phyloP scores from a whole-genome alignment of 1,139 yeast species.

The Pichia sp. region DNA sequence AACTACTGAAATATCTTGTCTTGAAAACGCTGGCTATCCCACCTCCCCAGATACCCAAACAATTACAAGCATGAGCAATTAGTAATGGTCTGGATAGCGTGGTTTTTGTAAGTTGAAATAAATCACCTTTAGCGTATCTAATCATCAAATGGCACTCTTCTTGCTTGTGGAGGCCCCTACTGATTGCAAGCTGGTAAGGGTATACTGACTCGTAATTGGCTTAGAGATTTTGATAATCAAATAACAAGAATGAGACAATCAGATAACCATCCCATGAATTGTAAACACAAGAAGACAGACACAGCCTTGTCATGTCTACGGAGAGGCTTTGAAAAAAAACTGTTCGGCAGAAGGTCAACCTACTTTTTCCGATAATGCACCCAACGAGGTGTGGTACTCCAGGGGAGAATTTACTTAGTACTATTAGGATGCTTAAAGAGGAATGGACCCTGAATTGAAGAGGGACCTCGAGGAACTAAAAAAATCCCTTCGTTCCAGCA shows the following conservation, averaged over 20 bases:
- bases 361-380: too few relatives aligned
- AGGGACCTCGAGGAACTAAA: constrained; percentile 16
- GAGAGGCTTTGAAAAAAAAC: neutral
- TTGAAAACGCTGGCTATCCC: constrained; percentile 64
- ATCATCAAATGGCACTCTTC: constrained; percentile 1
- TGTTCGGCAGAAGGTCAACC: neutral
- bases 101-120: constrained; percentile 40
- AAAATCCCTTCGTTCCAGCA: constrained; percentile 12
- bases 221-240: too few relatives aligned
- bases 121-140: constrained; percentile 55
- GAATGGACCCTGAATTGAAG: constrained; percentile 21
- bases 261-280: neutral
- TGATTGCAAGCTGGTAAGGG: too few relatives aligned
- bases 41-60: constrained; percentile 80
- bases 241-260: neutral
- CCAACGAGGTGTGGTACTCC: too few relatives aligned
- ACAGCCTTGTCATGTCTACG: neutral
- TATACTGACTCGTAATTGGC: too few relatives aligned
- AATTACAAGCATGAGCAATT: constrained; percentile 74
- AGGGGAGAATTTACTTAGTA: neutral
- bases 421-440: neutral
- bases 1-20: constrained; percentile 47
- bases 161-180: too few relatives aligned
- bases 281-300: neutral
- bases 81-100: constrained; percentile 31